phyloP scores from a whole-genome alignment of 139 green algal genomes.

The Coccomyxa sp. region DNA sequence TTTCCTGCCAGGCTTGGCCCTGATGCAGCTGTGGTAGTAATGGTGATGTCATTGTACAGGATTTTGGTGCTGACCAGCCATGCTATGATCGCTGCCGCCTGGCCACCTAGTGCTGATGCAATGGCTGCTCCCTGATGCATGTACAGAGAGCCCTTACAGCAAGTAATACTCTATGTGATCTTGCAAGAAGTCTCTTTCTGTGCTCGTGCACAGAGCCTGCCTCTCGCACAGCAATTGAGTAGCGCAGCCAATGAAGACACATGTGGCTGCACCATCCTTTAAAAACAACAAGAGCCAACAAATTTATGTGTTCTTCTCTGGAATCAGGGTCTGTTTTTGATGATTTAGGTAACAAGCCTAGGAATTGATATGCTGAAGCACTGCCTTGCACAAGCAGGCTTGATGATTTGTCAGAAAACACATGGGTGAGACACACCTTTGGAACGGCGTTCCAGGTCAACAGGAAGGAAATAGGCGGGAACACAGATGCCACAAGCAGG shows the following conservation, averaged over 20 bases:
- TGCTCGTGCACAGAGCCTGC: no score
- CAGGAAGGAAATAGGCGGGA: conserved; percentile 47
- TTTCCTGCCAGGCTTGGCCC: background rate
- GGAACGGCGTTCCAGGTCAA: conserved; percentile 58
- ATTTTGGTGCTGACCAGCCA: conserved; percentile 37
- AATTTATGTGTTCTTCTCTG: no score
- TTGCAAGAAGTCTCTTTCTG: no score
- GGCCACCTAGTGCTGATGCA: background rate
- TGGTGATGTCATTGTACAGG: conserved; percentile 13
- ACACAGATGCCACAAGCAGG: conserved; percentile 1
- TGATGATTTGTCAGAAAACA: background rate
- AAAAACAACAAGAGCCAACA: no score
- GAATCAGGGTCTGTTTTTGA: no score
- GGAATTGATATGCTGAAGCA: no score
- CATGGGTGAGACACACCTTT: background rate
- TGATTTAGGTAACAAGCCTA: no score
- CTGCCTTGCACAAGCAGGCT: no score
- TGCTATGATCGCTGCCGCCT: conserved; percentile 17
- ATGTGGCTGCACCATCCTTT: no score
- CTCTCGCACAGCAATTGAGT: no score
- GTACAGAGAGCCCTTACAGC: conserved; percentile 31
- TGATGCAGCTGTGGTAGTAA: background rate
- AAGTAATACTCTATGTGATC: no score
- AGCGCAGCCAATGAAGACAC: no score
- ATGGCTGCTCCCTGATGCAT: conserved; percentile 37